Conservation (phyloP, 2,329 filamentous ascomycete genomes). For the Chrysoporthe cubensis region DNA sequence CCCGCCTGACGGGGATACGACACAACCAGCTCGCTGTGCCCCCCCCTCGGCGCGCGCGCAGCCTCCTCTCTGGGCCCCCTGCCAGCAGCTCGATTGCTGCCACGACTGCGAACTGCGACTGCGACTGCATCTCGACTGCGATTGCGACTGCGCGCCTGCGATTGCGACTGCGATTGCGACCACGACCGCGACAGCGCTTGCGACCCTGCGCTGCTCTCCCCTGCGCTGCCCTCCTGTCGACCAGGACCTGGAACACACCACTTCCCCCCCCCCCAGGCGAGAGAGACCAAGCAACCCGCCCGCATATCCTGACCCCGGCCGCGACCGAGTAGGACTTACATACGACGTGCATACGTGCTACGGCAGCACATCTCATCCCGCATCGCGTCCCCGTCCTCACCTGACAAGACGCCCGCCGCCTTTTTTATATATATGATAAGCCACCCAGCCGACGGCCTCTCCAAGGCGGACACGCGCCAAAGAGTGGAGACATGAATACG, state of each 20-base stretch:
- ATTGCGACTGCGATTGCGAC: no score
- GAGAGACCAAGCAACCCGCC: background rate
- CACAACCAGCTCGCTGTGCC: no score
- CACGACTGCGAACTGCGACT: slow-evolving; percentile 8
- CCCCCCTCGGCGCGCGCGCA: no score
- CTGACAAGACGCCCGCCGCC: slow-evolving; percentile 17
- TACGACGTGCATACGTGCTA: slow-evolving; percentile 30
- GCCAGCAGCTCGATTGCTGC: background rate
- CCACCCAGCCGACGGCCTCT: slow-evolving; percentile 28
- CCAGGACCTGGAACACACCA: background rate
- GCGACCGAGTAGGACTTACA: slow-evolving; percentile 26
- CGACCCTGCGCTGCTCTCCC: no score
- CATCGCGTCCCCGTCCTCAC: slow-evolving; percentile 14
- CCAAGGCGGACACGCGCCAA: slow-evolving; percentile 29
- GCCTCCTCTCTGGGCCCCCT: no score
- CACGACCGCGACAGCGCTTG: background rate
- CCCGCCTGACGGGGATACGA: background rate
- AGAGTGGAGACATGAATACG: slow-evolving; percentile 31
- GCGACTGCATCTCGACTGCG: background rate
- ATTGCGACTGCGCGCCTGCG: no score
- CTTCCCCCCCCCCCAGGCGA: background rate
- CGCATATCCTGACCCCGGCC: slow-evolving; percentile 8
- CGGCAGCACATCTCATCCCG: slow-evolving; percentile 27
- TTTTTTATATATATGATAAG: slow-evolving; percentile 29
- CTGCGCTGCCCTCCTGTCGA: no score